Evolutionary conservation across 2,329 filamentous ascomycete species (phyloP).

Genomic region (Albophoma yamanashiensis): DNA sequence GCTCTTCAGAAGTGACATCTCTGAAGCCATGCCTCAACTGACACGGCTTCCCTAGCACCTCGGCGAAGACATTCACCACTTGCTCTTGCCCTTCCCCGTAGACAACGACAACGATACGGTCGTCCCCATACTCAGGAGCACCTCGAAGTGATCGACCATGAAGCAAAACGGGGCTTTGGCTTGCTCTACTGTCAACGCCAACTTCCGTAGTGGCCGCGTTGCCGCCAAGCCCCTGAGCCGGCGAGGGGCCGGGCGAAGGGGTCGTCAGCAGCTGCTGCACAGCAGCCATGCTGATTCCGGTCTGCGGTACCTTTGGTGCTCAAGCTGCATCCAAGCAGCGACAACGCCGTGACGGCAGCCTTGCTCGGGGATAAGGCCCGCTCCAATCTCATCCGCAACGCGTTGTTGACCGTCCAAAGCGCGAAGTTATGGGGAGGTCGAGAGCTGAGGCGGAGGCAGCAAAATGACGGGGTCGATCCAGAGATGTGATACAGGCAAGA

Average conservation of each 20-base stretch:
- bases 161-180: constrained; percentile 20
- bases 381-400: background rate
- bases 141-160: constrained; percentile 32
- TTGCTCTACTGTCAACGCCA: constrained; percentile 24
- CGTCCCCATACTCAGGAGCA: constrained; percentile 40
- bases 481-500: background rate
- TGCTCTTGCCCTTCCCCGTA: constrained; percentile 62
- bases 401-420: background rate
- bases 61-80: constrained; percentile 65
- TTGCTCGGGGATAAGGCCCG: background rate
- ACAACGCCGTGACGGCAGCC: constrained; percentile 1
- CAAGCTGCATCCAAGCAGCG: background rate
- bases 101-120: constrained; percentile 53
- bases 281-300: constrained; percentile 20
- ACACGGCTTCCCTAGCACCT: constrained; percentile 67
- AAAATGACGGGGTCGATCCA: background rate
- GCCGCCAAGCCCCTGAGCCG: constrained; percentile 13
- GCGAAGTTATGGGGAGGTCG: background rate
- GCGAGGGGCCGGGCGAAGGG: constrained; percentile 17
- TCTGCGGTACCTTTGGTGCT: background rate
- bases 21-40: constrained; percentile 46
- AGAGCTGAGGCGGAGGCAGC: background rate
- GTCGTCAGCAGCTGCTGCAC: constrained; percentile 25
- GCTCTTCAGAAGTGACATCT: constrained; percentile 41
- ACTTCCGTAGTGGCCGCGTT: constrained; percentile 11